A percentile compares a stretch with the other conserved stretches of the same genome.
Conservation (phyloP, 2,329 filamentous ascomycete genomes). For the Hypoxylon sp. region DNA sequence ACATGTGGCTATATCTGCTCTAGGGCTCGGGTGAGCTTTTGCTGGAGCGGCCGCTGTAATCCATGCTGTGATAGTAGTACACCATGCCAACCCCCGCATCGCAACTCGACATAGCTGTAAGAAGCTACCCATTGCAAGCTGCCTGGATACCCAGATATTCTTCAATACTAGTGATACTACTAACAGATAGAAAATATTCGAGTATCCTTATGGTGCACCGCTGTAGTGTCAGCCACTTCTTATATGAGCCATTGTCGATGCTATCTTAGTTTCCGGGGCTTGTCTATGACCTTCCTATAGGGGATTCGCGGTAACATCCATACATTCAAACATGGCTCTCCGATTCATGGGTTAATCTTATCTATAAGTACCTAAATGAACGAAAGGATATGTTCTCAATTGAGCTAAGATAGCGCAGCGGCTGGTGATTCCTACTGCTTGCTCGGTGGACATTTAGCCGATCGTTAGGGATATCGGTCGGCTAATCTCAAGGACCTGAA, state of each 20-base stretch:
- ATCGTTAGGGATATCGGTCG: background rate
- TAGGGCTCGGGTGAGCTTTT: background rate
- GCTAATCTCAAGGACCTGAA: slow-evolving; percentile 15
- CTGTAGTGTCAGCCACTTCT: slow-evolving; percentile 6
- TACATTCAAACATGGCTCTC: background rate
- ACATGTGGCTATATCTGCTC: slow-evolving; percentile 45
- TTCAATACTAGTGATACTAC: background rate
- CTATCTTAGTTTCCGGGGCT: background rate
- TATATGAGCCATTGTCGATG: background rate
- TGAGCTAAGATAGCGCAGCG: background rate
- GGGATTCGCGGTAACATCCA: slow-evolving; percentile 3
- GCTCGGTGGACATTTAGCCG: slow-evolving; percentile 38
- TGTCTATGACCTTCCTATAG: slow-evolving; percentile 34
- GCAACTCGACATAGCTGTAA: background rate
- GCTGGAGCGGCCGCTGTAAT: slow-evolving; percentile 11
- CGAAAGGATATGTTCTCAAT: slow-evolving; percentile 3
- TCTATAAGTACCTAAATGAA: slow-evolving; percentile 4
- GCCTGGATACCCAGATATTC: too few relatives aligned
- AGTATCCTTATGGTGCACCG: background rate
- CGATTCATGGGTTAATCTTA: slow-evolving; percentile 11
- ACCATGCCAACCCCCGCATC: background rate
- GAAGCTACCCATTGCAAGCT: background rate
- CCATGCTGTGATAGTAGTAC: background rate
- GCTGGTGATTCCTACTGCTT: background rate
- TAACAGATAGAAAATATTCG: background rate